Conservation (phyloP, 805 yeast species). For the Metschnikowia reukaufii region DNA sequence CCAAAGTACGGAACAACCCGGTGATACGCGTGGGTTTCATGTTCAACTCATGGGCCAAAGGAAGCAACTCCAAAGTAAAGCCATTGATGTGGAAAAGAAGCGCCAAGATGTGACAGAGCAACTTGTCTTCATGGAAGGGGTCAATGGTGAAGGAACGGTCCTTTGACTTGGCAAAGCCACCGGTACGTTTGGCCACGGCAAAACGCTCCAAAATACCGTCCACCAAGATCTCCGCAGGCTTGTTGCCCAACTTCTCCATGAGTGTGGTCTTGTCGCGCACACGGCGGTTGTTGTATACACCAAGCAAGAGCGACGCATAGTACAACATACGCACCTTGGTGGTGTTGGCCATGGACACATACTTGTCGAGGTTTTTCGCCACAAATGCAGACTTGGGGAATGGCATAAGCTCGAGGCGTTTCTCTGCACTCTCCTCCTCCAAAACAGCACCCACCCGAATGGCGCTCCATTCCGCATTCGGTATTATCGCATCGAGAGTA, state of each 20-base stretch:
- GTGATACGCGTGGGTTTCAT: slow-evolving; percentile 72
- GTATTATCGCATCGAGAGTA: slow-evolving; percentile 69
- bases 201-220: slow-evolving; percentile 73
- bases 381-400: slow-evolving; percentile 57
- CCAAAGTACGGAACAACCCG: slow-evolving; percentile 73
- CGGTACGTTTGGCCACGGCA: slow-evolving; percentile 52
- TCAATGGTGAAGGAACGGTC: slow-evolving; percentile 78
- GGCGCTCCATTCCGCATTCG: slow-evolving; percentile 58
- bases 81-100: slow-evolving; percentile 73
- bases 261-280: slow-evolving; percentile 57
- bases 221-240: slow-evolving; percentile 70
- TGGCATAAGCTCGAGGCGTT: slow-evolving; percentile 62
- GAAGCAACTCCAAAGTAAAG: slow-evolving; percentile 71
- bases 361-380: slow-evolving; percentile 43
- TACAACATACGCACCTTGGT: slow-evolving; percentile 69
- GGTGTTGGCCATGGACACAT: slow-evolving; percentile 44
- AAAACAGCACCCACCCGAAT: slow-evolving; percentile 65
- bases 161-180: slow-evolving; percentile 65
- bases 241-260: slow-evolving; percentile 54
- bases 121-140: slow-evolving; percentile 84
- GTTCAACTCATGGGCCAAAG: slow-evolving; percentile 81
- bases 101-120: slow-evolving; percentile 75
- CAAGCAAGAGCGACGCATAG: slow-evolving; percentile 76
- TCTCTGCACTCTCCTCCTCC: slow-evolving; percentile 48
- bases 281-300: slow-evolving; percentile 75